Evolutionary conservation across 139 green algal genomes (phyloP).

Genomic region (Chlamydomonas schloesseri): DNA sequence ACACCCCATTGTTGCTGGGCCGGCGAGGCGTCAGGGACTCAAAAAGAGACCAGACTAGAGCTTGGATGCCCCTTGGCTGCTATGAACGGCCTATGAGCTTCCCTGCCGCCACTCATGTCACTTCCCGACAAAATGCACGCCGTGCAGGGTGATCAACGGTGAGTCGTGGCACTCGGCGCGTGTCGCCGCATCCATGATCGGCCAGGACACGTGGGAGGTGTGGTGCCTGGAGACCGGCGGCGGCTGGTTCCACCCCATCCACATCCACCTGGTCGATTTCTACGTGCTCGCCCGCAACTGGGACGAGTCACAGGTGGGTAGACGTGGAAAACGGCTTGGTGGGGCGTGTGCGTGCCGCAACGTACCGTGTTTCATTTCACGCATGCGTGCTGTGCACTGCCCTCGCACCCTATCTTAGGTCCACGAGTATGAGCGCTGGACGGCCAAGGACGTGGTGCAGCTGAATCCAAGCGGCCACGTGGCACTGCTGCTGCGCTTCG

Average conservation of each 20-base stretch:
- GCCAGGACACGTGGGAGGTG: slow-evolving; percentile 22
- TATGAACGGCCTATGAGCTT: no score
- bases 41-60: no score
- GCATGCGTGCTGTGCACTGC: no score
- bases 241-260: slow-evolving; percentile 34
- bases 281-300: slow-evolving; percentile 4
- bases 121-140: no score
- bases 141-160: slow-evolving; percentile 9
- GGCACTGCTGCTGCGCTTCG: slow-evolving; percentile 3
- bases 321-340: no score
- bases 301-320: neutral
- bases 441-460: slow-evolving; percentile 6
- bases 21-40: no score
- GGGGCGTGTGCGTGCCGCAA: no score
- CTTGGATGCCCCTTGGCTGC: no score
- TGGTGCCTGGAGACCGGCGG: slow-evolving; percentile 21
- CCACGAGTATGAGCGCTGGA: slow-evolving; percentile 4
- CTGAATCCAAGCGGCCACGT: neutral
- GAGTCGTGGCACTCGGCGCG: slow-evolving; percentile 11
- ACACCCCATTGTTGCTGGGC: no score
- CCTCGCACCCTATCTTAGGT: neutral
- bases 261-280: slow-evolving; percentile 39
- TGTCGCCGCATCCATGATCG: neutral
- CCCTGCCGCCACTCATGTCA: no score
- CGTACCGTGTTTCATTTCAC: no score